These are phyloP conservation scores for Paraleonurus japonicus DNA, from an alignment of 257 asterid genomes.

Conservation along the genomic window DNA sequence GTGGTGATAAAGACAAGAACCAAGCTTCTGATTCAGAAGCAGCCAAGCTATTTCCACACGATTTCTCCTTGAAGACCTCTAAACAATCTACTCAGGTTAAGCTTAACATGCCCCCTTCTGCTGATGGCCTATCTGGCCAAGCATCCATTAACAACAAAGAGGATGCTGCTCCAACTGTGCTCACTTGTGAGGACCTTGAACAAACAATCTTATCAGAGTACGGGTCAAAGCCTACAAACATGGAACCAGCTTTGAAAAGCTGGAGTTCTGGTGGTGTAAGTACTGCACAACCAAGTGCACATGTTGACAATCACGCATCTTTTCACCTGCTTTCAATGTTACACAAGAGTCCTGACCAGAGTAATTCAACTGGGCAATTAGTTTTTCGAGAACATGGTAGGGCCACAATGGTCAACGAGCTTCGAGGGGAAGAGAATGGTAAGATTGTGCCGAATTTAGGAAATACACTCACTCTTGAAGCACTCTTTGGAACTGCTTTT, in stretches of 20 bases:
- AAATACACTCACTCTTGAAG: conserved; percentile 62
- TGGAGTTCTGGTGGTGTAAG: conserved; percentile 32
- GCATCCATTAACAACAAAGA: conserved; percentile 34
- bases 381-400: conserved; percentile 33
- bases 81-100: conserved; percentile 32
- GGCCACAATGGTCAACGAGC: conserved; percentile 26
- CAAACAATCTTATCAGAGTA: conserved; percentile 74
- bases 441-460: conserved; percentile 30
- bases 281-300: conserved; percentile 38
- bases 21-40: conserved; percentile 37
- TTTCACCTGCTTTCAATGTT: conserved; percentile 77
- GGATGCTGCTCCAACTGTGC: conserved; percentile 48
- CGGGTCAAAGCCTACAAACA: conserved; percentile 37
- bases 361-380: conserved; percentile 18
- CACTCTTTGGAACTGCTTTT: conserved; percentile 89
- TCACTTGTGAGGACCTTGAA: conserved; percentile 95
- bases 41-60: conserved; percentile 29
- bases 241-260: conserved; percentile 34
- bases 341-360: conserved; percentile 51
- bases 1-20: conserved; percentile 61
- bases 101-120: conserved; percentile 36
- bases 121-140: conserved; percentile 47
- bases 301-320: conserved; percentile 60
- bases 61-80: conserved; percentile 31
- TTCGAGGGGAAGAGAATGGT: conserved; percentile 46